Evolutionary conservation across 768 basidiomycete genomes (phyloP).

Genomic region (Lentinus brumalis): DNA sequence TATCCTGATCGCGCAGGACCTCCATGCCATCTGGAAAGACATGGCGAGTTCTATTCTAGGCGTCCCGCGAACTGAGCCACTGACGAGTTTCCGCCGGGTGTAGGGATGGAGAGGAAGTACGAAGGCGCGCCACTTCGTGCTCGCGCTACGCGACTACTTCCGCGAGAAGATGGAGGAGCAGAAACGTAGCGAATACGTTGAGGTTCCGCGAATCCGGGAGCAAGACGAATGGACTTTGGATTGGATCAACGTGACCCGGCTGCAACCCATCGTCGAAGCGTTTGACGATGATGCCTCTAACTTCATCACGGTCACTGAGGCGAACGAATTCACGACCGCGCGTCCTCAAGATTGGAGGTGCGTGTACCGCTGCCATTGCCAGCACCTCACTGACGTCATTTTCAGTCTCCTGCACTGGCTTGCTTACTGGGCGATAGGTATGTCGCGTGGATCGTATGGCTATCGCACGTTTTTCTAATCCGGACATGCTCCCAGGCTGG

Average conservation of each 20-base stretch:
- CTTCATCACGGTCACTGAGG: slow-evolving; percentile 34
- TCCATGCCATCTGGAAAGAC: slow-evolving; percentile 52
- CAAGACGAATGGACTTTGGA: slow-evolving; percentile 33
- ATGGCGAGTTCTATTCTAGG: slow-evolving; percentile 40
- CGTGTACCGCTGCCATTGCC: not conserved
- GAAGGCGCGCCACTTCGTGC: slow-evolving; percentile 31
- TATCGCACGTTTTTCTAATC: not conserved
- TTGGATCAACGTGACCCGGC: slow-evolving; percentile 22
- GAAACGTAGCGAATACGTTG: not conserved
- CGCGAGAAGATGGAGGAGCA: slow-evolving; percentile 20
- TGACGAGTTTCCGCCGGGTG: not conserved
- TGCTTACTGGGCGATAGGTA: slow-evolving; percentile 35
- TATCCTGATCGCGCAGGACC: slow-evolving; percentile 36
- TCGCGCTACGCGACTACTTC: slow-evolving; percentile 36
- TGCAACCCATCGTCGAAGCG: slow-evolving; percentile 33
- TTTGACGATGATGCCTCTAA: slow-evolving; percentile 39
- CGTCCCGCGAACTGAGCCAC: not conserved
- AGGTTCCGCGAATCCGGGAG: not conserved
- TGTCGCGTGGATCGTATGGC: not conserved
- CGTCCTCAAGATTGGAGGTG: slow-evolving; percentile 34
- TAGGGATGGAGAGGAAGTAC: slow-evolving; percentile 33
- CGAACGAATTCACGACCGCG: slow-evolving; percentile 33
- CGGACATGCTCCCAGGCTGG: slow-evolving; percentile 16
- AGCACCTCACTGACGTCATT: not conserved
- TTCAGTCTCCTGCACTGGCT: slow-evolving; percentile 35